These are phyloP conservation scores for Castanopsis chinensis DNA, from an alignment of 306 rosid species.

Conservation along the genomic window DNA sequence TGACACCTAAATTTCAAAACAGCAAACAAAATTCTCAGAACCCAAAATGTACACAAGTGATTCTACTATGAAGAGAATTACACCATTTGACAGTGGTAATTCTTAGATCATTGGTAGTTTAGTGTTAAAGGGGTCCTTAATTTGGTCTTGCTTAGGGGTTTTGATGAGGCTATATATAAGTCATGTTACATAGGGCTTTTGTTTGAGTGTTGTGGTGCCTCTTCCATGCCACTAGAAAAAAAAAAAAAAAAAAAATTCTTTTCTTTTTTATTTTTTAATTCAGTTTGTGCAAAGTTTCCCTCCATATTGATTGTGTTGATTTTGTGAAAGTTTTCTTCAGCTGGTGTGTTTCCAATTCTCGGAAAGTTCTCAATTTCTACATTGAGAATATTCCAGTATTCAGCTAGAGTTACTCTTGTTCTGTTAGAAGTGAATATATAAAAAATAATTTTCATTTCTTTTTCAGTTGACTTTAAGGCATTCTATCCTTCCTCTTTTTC, in stretches of 20 bases:
- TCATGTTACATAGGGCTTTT: too few species aligned
- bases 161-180: background rate
- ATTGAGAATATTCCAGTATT: too few species aligned
- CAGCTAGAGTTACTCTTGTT: too few species aligned
- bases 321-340: background rate
- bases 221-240: background rate
- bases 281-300: background rate
- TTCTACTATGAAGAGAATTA: background rate
- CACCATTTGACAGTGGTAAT: background rate
- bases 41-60: background rate
- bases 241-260: accelerated
- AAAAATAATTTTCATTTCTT: background rate
- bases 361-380: too few species aligned
- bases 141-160: background rate
- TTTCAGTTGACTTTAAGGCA: background rate
- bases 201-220: background rate
- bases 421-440: too few species aligned
- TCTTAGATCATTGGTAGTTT: background rate
- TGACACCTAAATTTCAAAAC: background rate
- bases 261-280: background rate
- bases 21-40: background rate
- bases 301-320: background rate
- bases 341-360: too few species aligned
- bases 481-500: background rate
- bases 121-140: background rate